phyloP scores from a whole-genome alignment of 148 eudicot genomes.

The Fallopia convolvulus region DNA sequence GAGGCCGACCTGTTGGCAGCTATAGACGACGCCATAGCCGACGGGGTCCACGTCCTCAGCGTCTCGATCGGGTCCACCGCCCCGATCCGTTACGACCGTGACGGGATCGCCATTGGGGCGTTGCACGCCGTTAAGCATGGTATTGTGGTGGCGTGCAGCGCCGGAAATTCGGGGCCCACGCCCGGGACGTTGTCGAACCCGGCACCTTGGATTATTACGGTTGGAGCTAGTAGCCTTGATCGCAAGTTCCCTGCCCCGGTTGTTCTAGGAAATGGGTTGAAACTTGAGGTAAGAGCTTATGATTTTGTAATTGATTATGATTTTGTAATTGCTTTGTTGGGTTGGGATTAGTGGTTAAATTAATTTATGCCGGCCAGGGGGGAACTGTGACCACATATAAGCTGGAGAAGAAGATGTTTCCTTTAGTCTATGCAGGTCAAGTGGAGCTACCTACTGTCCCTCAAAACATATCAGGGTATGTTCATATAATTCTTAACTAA shows the following conservation, averaged over 20 bases:
- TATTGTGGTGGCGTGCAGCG: conserved; percentile 66
- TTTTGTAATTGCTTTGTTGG: background rate
- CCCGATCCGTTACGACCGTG: conserved; percentile 22
- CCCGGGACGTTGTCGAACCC: conserved; percentile 41
- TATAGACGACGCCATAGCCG: conserved; percentile 75
- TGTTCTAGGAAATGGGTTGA: conserved; percentile 51
- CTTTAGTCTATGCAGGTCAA: conserved; percentile 64
- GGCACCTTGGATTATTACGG: conserved; percentile 87
- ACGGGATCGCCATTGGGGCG: conserved; percentile 66
- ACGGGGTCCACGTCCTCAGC: conserved; percentile 74
- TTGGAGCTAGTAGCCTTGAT: conserved; percentile 83
- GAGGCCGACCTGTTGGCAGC: conserved; percentile 81
- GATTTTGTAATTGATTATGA: background rate
- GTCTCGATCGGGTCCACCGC: conserved; percentile 44
- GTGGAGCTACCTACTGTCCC: conserved; percentile 39
- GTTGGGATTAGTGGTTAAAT: background rate
- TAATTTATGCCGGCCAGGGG: conserved; percentile 50
- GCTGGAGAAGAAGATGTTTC: conserved; percentile 47
- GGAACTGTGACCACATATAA: conserved; percentile 52
- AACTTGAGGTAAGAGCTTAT: conserved; percentile 34
- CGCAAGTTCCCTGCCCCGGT: conserved; percentile 49
- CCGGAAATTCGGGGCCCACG: conserved; percentile 63
- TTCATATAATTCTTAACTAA: background rate
- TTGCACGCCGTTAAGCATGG: conserved; percentile 56
- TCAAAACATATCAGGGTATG: conserved; percentile 43